phyloP scores from a whole-genome alignment of 139 green algal genomes.

The Trebouxia sp. region DNA sequence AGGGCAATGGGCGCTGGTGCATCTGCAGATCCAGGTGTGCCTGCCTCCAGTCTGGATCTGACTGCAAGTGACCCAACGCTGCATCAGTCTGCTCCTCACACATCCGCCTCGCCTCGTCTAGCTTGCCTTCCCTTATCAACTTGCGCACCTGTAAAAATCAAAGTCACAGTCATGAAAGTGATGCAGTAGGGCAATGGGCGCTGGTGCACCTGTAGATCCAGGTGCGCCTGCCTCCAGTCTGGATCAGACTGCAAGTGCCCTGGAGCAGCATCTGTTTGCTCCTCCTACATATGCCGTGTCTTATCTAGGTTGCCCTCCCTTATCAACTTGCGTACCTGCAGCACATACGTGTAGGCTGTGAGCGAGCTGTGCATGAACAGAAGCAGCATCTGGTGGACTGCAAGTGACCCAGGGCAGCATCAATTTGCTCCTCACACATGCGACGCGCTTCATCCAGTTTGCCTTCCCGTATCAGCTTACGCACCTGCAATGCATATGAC shows the following conservation, averaged over 20 bases:
- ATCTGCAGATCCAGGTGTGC: conserved; percentile 47
- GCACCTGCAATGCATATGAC: not conserved
- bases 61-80: conserved; percentile 21
- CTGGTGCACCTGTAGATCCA: conserved; percentile 43
- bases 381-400: not conserved
- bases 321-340: conserved; percentile 21
- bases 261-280: conserved; percentile 36
- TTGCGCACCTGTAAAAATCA: not conserved
- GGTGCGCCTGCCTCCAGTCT: conserved; percentile 40
- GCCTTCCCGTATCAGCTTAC: conserved; percentile 33
- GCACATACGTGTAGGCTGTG: conserved; percentile 38
- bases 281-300: conserved; percentile 31
- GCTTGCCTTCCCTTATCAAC: conserved; percentile 33
- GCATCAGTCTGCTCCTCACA: conserved; percentile 42
- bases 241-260: conserved; percentile 26
- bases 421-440: conserved; percentile 41
- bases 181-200: conserved; percentile 28
- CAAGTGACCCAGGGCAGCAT: conserved; percentile 29
- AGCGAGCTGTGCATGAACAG: no score
- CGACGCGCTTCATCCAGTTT: conserved; percentile 39
- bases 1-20: conserved; percentile 33
- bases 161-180: conserved; percentile 8
- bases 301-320: conserved; percentile 40
- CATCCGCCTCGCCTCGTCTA: conserved; percentile 39
- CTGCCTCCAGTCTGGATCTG: conserved; percentile 28